Conservation (phyloP, 2,329 filamentous ascomycete genomes). For the Rhynchosporium agropyri region DNA sequence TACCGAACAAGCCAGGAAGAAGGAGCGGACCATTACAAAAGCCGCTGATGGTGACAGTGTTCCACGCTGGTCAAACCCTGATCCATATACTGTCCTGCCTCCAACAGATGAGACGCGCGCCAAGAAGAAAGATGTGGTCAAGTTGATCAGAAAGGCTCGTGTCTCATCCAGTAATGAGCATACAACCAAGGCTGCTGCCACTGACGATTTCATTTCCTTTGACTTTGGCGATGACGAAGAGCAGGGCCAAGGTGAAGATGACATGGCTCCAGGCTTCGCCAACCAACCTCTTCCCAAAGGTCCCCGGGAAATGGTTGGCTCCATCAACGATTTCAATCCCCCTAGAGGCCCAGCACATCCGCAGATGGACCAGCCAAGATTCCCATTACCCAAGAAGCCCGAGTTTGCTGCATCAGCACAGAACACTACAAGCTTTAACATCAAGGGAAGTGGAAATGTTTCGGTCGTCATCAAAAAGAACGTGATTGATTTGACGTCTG, state of each 20-base stretch:
- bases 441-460: conserved; percentile 15
- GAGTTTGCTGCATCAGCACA: neutral
- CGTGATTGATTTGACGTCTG: conserved; percentile 37
- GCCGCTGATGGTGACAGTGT: conserved; percentile 48
- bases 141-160: conserved; percentile 88
- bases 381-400: conserved; percentile 4
- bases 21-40: conserved; percentile 45
- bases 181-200: conserved; percentile 56
- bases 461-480: conserved; percentile 19
- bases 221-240: conserved; percentile 58
- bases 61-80: conserved; percentile 94
- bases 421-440: conserved; percentile 1
- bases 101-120: conserved; percentile 71
- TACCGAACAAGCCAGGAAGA: conserved; percentile 46
- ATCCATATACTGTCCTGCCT: conserved; percentile 87
- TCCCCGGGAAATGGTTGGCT: conserved; percentile 25
- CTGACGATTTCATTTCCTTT: conserved; percentile 89
- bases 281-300: conserved; percentile 31
- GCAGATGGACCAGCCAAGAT: conserved; percentile 3
- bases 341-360: conserved; percentile 16
- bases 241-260: conserved; percentile 28
- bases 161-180: conserved; percentile 55
- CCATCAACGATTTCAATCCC: conserved; percentile 11
- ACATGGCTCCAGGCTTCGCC: conserved; percentile 25
- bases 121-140: conserved; percentile 85